A percentile compares a stretch with the other conserved stretches of the same genome.
phyloP scores from a whole-genome alignment of 208 protist genomes.

The Wallacemonas rigidus region DNA sequence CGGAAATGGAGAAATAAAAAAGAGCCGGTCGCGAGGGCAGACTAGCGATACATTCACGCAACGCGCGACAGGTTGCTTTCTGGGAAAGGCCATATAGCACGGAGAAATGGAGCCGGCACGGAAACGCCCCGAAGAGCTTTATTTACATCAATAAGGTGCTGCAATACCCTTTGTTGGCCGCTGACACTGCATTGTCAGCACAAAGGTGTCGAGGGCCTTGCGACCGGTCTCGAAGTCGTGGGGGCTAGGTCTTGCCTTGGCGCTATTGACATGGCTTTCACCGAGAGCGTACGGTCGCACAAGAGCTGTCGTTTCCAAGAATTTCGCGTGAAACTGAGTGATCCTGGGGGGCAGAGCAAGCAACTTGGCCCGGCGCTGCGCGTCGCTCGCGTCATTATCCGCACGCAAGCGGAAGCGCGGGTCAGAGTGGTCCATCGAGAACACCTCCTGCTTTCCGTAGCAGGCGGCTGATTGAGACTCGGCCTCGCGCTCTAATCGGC shows the following conservation, averaged over 20 bases:
- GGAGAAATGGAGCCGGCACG: no score
- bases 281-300: slow-evolving; percentile 55
- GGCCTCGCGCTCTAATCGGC: slow-evolving; percentile 12
- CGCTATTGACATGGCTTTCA: slow-evolving; percentile 5
- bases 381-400: slow-evolving; percentile 9
- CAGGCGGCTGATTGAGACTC: neutral
- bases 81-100: no score
- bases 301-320: slow-evolving; percentile 28
- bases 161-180: slow-evolving; percentile 59
- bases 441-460: slow-evolving; percentile 10
- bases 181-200: slow-evolving; percentile 50
- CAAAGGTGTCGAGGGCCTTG: slow-evolving; percentile 32
- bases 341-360: slow-evolving; percentile 7
- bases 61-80: no score
- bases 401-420: slow-evolving; percentile 20
- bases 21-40: neutral
- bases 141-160: slow-evolving; percentile 24
- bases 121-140: neutral
- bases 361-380: slow-evolving; percentile 1
- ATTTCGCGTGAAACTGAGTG: slow-evolving; percentile 22
- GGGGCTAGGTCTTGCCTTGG: neutral
- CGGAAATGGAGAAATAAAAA: no score
- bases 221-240: neutral
- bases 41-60: no score
- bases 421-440: slow-evolving; percentile 20